phyloP scores from a whole-genome alignment of 768 basidiomycete genomes.

The Leccinellum luteum region DNA sequence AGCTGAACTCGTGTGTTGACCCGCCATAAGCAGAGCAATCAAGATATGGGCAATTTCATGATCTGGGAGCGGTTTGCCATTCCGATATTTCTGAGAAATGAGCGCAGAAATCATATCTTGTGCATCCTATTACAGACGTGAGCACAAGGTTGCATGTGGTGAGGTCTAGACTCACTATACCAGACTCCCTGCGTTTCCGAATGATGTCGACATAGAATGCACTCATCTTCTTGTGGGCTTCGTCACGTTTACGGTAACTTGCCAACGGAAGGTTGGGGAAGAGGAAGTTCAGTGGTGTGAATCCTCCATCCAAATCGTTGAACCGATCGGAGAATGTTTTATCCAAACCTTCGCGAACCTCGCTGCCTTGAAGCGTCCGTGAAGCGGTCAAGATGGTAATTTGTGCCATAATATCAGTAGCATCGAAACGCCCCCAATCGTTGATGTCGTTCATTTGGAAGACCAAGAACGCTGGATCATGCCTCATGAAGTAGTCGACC shows the following conservation, averaged over 20 bases:
- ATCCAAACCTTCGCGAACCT: constrained; percentile 77
- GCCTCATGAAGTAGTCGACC: constrained; percentile 65
- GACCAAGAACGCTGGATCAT: constrained; percentile 59
- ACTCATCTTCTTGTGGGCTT: constrained; percentile 90
- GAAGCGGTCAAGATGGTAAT: constrained; percentile 95
- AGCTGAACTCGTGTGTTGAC: constrained; percentile 96
- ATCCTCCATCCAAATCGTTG: constrained; percentile 90
- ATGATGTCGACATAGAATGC: constrained; percentile 91
- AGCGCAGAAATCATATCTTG: constrained; percentile 93
- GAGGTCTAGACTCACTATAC: constrained; percentile 34
- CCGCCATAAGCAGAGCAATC: constrained; percentile 99
- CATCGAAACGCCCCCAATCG: constrained; percentile 79
- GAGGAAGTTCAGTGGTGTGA: constrained; percentile 93
- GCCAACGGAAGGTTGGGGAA: constrained; percentile 91
- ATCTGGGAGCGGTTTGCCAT: constrained; percentile 74
- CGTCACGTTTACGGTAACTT: constrained; percentile 85
- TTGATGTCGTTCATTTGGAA: constrained; percentile 65
- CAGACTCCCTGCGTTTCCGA: constrained; percentile 57
- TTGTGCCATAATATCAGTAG: constrained; percentile 70
- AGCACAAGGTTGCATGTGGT: neutral
- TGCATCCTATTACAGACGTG: constrained; percentile 48
- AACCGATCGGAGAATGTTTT: constrained; percentile 83
- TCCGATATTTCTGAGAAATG: constrained; percentile 78
- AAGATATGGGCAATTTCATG: constrained; percentile 96
- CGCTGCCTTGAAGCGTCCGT: constrained; percentile 88